Percentiles rank a stretch among this genome's conserved stretches.
phyloP scores from a whole-genome alignment of 2,329 filamentous ascomycete genomes.

The Colletotrichum tofieldiae region DNA sequence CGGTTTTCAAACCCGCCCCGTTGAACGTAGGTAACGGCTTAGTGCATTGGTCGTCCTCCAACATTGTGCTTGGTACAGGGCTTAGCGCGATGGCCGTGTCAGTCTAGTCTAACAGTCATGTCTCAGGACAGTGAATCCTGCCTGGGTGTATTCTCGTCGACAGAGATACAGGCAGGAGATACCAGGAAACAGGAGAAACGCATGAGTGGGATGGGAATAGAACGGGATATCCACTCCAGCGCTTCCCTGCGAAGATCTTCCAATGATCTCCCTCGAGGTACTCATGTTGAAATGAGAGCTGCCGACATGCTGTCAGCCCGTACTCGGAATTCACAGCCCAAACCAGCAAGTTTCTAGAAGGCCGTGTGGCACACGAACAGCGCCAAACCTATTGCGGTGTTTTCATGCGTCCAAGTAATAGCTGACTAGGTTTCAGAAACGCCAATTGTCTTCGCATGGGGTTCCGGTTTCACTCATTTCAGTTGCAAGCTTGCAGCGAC shows the following conservation, averaged over 20 bases:
- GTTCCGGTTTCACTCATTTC: conserved; percentile 40
- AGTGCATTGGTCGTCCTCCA: neutral
- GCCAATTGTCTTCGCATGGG: conserved; percentile 38
- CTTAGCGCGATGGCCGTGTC: neutral
- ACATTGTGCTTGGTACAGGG: neutral
- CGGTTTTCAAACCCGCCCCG: neutral
- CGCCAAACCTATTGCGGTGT: conserved; percentile 24
- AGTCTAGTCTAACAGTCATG: neutral
- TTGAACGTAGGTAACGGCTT: neutral
- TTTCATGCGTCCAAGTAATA: conserved; percentile 21
- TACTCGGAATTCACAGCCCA: neutral
- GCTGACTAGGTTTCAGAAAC: conserved; percentile 38
- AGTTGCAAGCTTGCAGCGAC: neutral
- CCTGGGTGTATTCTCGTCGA: neutral
- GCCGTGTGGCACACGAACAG: neutral
- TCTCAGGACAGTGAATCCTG: neutral
- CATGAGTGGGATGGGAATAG: neutral
- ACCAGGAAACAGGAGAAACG: neutral
- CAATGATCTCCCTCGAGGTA: neutral
- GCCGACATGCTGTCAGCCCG: neutral
- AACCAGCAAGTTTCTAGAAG: conserved; percentile 33
- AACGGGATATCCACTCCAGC: neutral
- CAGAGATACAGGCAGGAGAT: neutral
- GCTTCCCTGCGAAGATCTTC: neutral
- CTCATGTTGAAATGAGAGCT: too few relatives aligned